phyloP scores from a whole-genome alignment of 2,329 filamentous ascomycete genomes.

The Cladosporium sp. region DNA sequence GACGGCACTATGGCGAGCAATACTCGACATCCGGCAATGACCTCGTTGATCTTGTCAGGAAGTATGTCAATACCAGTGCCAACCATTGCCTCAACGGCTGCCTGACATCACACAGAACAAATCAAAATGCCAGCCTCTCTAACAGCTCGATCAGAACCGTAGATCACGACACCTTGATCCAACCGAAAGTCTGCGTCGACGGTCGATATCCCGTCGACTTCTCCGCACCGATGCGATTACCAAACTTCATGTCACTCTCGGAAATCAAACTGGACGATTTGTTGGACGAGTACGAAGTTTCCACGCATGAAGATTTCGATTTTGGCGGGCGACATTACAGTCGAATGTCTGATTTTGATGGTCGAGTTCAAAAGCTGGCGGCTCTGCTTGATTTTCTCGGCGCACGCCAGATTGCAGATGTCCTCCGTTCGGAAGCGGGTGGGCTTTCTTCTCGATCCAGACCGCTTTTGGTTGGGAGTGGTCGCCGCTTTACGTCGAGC shows the following conservation, averaged over 20 bases:
- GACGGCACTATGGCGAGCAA: conserved; percentile 8
- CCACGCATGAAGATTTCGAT: conserved; percentile 4
- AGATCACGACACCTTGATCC: conserved; percentile 25
- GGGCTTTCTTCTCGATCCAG: neutral
- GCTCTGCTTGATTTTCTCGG: conserved; percentile 21
- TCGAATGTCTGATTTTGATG: neutral
- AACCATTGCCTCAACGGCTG: neutral
- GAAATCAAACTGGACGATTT: conserved; percentile 28
- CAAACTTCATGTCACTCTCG: conserved; percentile 24
- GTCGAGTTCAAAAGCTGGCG: conserved; percentile 14
- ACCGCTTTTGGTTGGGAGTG: neutral
- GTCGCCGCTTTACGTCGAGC: neutral
- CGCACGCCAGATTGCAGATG: conserved; percentile 18
- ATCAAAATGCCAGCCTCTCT: conserved; percentile 22
- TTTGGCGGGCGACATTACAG: neutral
- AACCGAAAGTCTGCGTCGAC: conserved; percentile 31
- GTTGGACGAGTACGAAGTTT: conserved; percentile 27
- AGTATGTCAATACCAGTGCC: conserved; percentile 9
- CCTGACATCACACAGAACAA: conserved; percentile 15
- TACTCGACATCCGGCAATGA: conserved; percentile 4
- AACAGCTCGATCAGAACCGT: conserved; percentile 26
- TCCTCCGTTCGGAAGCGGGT: neutral
- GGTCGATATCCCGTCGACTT: conserved; percentile 32
- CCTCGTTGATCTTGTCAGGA: conserved; percentile 13
- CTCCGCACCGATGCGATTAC: conserved; percentile 21